phyloP scores from a whole-genome alignment of 129 eudicot genomes.

The Gnaphalium uliginosum region DNA sequence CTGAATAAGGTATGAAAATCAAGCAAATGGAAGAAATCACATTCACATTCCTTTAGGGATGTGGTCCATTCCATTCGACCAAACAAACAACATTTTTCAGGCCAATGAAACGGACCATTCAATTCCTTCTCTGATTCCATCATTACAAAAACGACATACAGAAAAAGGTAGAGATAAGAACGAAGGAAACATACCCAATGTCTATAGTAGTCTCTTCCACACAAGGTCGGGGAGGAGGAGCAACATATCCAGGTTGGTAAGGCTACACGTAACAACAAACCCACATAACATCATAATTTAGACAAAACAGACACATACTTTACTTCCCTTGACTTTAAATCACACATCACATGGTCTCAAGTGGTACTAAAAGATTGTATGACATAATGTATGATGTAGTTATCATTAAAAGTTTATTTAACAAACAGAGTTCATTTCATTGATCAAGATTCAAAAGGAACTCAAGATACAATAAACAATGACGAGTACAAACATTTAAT shows the following conservation, averaged over 20 bases:
- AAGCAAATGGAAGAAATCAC: no score
- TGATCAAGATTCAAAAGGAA: neutral
- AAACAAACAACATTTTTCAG: neutral
- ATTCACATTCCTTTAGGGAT: no score
- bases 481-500: neutral
- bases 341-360: neutral
- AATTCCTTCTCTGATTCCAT: neutral
- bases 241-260: conserved; percentile 89
- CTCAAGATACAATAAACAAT: neutral
- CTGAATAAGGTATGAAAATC: no score
- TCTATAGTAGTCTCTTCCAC: conserved; percentile 81
- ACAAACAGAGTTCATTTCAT: neutral
- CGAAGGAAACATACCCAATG: conserved; percentile 59
- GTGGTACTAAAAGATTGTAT: neutral
- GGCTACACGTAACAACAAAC: conserved; percentile 44
- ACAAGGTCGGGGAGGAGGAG: conserved; percentile 73
- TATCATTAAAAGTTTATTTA: neutral
- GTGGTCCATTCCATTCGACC: neutral
- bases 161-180: neutral
- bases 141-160: neutral
- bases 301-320: neutral
- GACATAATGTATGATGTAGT: conserved; percentile 1
- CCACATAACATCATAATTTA: neutral
- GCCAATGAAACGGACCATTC: neutral
- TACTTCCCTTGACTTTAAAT: neutral